phyloP scores from a whole-genome alignment of 2,329 filamentous ascomycete genomes.

The Ascochyta rabiei region DNA sequence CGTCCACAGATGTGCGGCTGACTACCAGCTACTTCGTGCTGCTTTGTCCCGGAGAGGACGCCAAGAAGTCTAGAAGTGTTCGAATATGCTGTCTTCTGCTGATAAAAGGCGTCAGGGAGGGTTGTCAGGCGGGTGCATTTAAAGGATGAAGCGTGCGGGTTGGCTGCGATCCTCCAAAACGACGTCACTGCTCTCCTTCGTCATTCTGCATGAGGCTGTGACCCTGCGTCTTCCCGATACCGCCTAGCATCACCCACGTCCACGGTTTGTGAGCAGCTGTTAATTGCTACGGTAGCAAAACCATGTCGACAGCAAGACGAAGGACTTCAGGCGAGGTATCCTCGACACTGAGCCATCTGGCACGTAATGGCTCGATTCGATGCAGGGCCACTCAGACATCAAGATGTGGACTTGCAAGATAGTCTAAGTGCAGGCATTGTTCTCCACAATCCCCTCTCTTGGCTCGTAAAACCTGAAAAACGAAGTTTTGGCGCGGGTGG shows the following conservation, averaged over 20 bases:
- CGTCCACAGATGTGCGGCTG: conserved; percentile 21
- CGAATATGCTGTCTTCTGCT: conserved; percentile 31
- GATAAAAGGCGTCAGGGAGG: conserved; percentile 20
- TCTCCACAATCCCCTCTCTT: conserved; percentile 17
- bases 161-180: conserved; percentile 24
- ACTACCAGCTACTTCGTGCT: conserved; percentile 16
- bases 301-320: neutral
- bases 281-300: neutral
- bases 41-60: conserved; percentile 29
- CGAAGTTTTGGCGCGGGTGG: conserved; percentile 18
- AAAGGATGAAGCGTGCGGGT: conserved; percentile 21
- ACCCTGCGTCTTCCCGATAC: conserved; percentile 22
- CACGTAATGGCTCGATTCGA: neutral
- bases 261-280: neutral
- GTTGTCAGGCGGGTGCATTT: conserved; percentile 28
- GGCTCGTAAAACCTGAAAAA: conserved; percentile 22
- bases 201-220: conserved; percentile 37
- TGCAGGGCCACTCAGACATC: neutral
- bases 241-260: neutral
- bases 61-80: conserved; percentile 46
- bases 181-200: conserved; percentile 37
- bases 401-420: neutral
- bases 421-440: neutral
- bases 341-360: neutral
- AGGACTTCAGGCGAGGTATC: no score